These are phyloP conservation scores for Calocybe gangraenosa DNA, from an alignment of 768 basidiomycete genomes.

Conservation along the genomic window DNA sequence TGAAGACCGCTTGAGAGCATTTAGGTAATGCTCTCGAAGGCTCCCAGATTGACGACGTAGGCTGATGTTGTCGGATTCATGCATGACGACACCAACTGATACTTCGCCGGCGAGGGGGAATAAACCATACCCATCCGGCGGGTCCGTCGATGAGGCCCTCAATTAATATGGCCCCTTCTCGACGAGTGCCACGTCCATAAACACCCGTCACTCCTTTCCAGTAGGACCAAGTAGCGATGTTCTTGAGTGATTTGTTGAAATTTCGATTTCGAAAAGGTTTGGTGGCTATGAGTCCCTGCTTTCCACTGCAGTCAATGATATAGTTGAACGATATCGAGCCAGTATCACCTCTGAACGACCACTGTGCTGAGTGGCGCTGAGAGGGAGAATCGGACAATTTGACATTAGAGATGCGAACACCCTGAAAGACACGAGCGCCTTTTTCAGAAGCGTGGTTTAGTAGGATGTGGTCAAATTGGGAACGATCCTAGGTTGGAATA, in stretches of 20 bases:
- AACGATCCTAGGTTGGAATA: conserved; percentile 45
- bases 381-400: conserved; percentile 30
- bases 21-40: no score
- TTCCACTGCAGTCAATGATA: conserved; percentile 60
- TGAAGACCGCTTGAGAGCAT: no score
- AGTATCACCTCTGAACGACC: no score
- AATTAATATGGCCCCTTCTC: conserved; percentile 46
- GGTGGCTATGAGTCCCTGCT: conserved; percentile 54
- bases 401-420: conserved; percentile 39
- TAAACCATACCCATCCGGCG: conserved; percentile 57
- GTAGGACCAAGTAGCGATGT: conserved; percentile 67
- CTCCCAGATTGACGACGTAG: no score
- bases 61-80: no score
- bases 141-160: conserved; percentile 54
- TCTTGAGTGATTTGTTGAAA: conserved; percentile 48
- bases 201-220: conserved; percentile 47
- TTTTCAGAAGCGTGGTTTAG: conserved; percentile 46
- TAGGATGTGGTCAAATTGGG: conserved; percentile 56
- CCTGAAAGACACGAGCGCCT: conserved; percentile 48
- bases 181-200: conserved; percentile 36
- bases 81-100: conserved; percentile 49
- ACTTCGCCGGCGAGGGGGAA: conserved; percentile 47
- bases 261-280: conserved; percentile 54
- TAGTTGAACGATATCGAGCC: conserved; percentile 53
- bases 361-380: not conserved